Evolutionary conservation across 139 green algal genomes (phyloP).

Genomic region (Chlorella sp.): DNA sequence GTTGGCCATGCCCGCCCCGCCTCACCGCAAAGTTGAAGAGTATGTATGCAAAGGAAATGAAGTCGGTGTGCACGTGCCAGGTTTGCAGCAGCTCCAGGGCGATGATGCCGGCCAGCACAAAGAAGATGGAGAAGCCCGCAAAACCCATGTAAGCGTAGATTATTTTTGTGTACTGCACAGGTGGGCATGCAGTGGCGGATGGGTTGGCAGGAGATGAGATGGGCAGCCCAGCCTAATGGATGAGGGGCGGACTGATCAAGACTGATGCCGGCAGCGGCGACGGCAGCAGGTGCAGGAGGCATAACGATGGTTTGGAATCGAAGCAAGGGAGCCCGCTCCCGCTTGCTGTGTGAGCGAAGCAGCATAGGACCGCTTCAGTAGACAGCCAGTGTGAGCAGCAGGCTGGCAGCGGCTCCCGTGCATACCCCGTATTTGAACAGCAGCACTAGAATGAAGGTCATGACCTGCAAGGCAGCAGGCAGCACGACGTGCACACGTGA

Average conservation of each 20-base stretch:
- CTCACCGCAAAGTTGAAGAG: slow-evolving; percentile 94
- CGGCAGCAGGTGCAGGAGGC: too few species aligned
- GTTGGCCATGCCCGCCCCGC: background rate
- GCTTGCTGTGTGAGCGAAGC: too few species aligned
- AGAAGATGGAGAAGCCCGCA: slow-evolving; percentile 94
- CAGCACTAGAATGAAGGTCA: slow-evolving; percentile 93
- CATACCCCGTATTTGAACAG: slow-evolving; percentile 89
- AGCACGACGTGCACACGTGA: background rate
- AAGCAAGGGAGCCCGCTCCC: too few species aligned
- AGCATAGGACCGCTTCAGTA: too few species aligned
- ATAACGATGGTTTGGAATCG: too few species aligned
- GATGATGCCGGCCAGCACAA: slow-evolving; percentile 86
- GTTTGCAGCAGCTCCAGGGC: slow-evolving; percentile 59
- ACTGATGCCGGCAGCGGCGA: too few species aligned
- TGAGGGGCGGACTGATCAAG: too few species aligned
- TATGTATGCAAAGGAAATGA: slow-evolving; percentile 83
- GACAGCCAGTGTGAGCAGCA: too few species aligned
- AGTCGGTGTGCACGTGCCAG: slow-evolving; percentile 79
- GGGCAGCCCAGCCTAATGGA: too few species aligned
- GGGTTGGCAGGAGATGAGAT: too few species aligned
- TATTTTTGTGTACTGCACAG: slow-evolving; percentile 78
- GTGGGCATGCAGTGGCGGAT: too few species aligned
- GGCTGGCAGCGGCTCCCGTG: too few species aligned
- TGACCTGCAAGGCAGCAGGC: slow-evolving; percentile 33
- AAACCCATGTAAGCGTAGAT: slow-evolving; percentile 98